Base-by-base conservation (phyloP, 805 yeast genomes). In the Cyberlindnera saturnus region DNA sequence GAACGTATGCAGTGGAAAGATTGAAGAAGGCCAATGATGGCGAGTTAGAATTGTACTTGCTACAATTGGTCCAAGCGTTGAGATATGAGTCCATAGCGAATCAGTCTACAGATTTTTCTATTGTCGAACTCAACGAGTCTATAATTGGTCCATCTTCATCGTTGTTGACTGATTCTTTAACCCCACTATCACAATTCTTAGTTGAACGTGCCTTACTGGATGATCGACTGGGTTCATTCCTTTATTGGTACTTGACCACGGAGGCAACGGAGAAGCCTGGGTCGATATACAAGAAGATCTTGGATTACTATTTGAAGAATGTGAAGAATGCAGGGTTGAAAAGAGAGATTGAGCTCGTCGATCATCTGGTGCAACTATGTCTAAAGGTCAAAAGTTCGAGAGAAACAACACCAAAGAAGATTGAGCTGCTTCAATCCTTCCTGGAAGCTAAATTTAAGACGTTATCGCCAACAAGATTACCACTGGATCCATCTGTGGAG, bases 181-280 rank as follows among this genome's bases (percentile, higher is more conserved):
- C 91, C 0, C 88, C 90, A 0, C 64, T 85, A 40, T 86, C 87
- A 1, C 76, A 78, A 41, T 89, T 91, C 57, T 66, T 93, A 34
- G 81, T 90, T 34, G 79, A 79, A 23, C 71, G 91, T 37, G 81
- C 96, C 0, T 68, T 81, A 1, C 66, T 74, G 16, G 85, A 83
- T 57, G 74, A 75, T 17, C 68, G 75, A 16, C 67, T 95, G 34
- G 93, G 96, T 0, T 89, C 82, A 57, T 87, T 76, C 57, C 79
- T 95, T 47, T 90, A 87, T 61, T 93, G 99, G 98, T 87, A 83
- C 58, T 74, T 93, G 40, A 82, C 81, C 50, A 96, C 95, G 2
- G 97, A 91, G 56, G 76, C 83, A 28, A 87, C 83, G 54, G 96
- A 86, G 44, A 75, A 73, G 34, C 74, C 73, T 3, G 59, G 61